Conservation (phyloP, 192 early-diverging fungal species). For the Coemansia furcata region DNA sequence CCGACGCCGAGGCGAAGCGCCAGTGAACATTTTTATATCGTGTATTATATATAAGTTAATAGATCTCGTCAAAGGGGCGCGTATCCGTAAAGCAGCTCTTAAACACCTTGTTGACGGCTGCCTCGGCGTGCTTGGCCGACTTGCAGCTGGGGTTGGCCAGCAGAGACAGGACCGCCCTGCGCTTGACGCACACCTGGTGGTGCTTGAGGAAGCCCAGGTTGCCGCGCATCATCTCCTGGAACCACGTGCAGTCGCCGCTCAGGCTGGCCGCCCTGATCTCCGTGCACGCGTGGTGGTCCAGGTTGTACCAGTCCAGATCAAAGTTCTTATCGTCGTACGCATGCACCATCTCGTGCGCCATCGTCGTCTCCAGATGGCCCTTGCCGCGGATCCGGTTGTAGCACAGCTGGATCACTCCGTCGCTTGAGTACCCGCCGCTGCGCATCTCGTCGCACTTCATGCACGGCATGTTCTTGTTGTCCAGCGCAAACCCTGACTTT, state of each 20-base stretch:
- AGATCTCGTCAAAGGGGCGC: constrained; percentile 95
- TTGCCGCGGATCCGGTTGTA: constrained; percentile 77
- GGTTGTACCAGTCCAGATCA: constrained; percentile 70
- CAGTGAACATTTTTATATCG: neutral
- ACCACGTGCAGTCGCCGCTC: constrained; percentile 75
- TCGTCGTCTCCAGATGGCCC: constrained; percentile 85
- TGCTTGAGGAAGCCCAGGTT: constrained; percentile 71
- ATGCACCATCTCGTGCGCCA: constrained; percentile 92
- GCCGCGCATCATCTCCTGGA: constrained; percentile 65
- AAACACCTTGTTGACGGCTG: constrained; percentile 84
- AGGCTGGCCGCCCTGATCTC: constrained; percentile 79
- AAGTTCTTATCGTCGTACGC: constrained; percentile 77
- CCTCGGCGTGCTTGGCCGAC: constrained; percentile 74
- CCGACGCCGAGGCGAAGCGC: constrained; percentile 2
- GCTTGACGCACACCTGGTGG: constrained; percentile 83
- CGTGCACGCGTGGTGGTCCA: constrained; percentile 77
- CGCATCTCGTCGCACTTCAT: constrained; percentile 77
- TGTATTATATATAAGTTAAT: constrained; percentile 22
- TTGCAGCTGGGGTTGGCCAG: constrained; percentile 73
- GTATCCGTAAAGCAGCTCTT: constrained; percentile 91
- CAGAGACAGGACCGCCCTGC: constrained; percentile 81
- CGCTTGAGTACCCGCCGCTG: constrained; percentile 84
- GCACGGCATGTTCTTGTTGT: constrained; percentile 67
- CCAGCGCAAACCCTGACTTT: constrained; percentile 63
- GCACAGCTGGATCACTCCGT: constrained; percentile 81